Evolutionary conservation across 805 yeast species (phyloP), one percentile per base, ranked within the genome.

Genomic region (Candida ortonii): DNA sequence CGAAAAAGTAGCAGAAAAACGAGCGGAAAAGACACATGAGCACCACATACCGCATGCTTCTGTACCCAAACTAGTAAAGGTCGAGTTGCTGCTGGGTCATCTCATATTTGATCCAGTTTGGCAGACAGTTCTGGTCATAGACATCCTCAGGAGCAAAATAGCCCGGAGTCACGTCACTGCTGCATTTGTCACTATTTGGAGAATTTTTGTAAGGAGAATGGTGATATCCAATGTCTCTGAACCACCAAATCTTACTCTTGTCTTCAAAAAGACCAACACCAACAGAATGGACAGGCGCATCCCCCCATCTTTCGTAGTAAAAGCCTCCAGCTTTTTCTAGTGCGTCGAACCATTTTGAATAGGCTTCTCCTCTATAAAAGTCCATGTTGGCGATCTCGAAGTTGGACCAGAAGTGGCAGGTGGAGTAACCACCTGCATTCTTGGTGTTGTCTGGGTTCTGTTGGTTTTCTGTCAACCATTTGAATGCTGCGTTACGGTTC

Each of bases 381-480:
- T 77, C 71, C 62, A 88, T 69, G 39, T 72, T 71, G 9, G 81
- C 96, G 45, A 87, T 74, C 59, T 87, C 96, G 55, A 88, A 84
- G 63, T 80, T 81, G 26, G 89, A 75, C 89, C 94, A 84, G 70
- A 84, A 84, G 59, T 87, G 95, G 57, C 96, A 87, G 38, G 80
- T 72, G 55, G 88, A 87, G 64, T 84, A 88, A 11, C 75, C 75
- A 13, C 62, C 52, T 1, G 74, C 65, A 3, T 43, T 49, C n/a
- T 55, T 50, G 36, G 58, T 65, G 44, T 67, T 70, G 6, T 56
- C 52, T 9, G 78, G 77, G 65, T 40, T 72, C 70, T 41, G 90
- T 86, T 29, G 65, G 61, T 60, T 84, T 85, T 78, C 78, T 15
- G 87, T 78, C 25, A 88, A 62, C 67, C 84, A 87, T 29, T 75